These are phyloP conservation scores for Russula dissimulans DNA, from an alignment of 768 basidiomycete species.

Conservation along the genomic window DNA sequence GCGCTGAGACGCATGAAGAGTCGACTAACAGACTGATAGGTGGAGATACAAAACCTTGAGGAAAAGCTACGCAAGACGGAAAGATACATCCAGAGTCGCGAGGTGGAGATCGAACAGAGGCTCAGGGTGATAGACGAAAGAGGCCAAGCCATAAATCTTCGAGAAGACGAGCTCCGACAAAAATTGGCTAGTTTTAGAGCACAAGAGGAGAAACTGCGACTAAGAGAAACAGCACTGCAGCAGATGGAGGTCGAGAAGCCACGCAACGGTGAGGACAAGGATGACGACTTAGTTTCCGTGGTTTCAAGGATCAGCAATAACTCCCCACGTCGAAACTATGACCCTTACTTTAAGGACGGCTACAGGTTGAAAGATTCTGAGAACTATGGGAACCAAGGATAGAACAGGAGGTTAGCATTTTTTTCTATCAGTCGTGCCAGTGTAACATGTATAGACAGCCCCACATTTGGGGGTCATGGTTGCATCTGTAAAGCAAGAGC, in stretches of 20 bases:
- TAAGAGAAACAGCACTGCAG: neutral
- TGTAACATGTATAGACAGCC: too few species aligned
- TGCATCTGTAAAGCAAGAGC: too few species aligned
- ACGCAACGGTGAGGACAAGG: neutral
- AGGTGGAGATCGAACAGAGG: neutral
- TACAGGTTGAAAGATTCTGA: neutral
- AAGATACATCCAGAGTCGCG: neutral
- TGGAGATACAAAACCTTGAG: conserved; percentile 20
- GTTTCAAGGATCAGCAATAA: neutral
- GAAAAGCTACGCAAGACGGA: conserved; percentile 21
- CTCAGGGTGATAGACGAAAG: neutral
- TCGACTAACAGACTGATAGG: neutral
- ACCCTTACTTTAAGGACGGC: too few species aligned
- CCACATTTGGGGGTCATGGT: too few species aligned
- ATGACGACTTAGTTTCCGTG: neutral
- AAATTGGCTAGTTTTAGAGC: neutral
- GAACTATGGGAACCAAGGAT: neutral
- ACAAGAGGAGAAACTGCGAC: neutral
- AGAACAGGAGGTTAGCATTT: too few species aligned
- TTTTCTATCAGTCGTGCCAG: too few species aligned
- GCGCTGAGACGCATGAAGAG: conserved; percentile 8
- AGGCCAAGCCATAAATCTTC: neutral
- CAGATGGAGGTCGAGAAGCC: neutral
- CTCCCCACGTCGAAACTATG: too few species aligned
- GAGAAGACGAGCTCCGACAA: neutral